These are phyloP conservation scores for Lentinus brumalis DNA, from an alignment of 768 basidiomycete genomes.

Conservation along the genomic window DNA sequence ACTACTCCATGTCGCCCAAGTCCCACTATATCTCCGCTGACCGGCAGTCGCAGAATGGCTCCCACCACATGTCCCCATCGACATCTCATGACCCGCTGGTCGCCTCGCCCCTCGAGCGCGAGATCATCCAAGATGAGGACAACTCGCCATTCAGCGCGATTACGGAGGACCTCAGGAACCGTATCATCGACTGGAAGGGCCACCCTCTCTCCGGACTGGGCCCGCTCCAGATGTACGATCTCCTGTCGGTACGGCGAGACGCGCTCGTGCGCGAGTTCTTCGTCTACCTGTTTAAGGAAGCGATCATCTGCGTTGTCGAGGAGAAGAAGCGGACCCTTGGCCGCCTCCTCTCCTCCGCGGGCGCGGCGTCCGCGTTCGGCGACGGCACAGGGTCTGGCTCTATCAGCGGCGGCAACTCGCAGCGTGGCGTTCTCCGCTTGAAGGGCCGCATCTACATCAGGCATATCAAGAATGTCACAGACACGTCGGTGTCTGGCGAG, in stretches of 20 bases:
- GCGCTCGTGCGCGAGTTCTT: slow-evolving; percentile 90
- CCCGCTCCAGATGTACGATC: slow-evolving; percentile 87
- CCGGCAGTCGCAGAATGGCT: slow-evolving; percentile 16
- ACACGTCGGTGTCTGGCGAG: slow-evolving; percentile 76
- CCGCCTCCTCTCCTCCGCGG: slow-evolving; percentile 67
- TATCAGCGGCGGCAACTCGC: slow-evolving; percentile 30
- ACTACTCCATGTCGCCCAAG: slow-evolving; percentile 16
- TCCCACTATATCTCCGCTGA: slow-evolving; percentile 9
- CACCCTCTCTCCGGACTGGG: slow-evolving; percentile 91
- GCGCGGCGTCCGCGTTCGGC: slow-evolving; percentile 46
- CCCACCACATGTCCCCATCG: slow-evolving; percentile 23
- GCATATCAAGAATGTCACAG: slow-evolving; percentile 88
- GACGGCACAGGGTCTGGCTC: slow-evolving; percentile 50
- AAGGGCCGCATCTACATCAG: slow-evolving; percentile 96
- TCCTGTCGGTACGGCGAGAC: slow-evolving; percentile 87
- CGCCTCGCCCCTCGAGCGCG: slow-evolving; percentile 10
- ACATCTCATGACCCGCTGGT: slow-evolving; percentile 16
- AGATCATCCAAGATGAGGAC: slow-evolving; percentile 41
- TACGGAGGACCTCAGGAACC: slow-evolving; percentile 84
- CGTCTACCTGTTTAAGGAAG: slow-evolving; percentile 96
- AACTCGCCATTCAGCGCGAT: slow-evolving; percentile 81
- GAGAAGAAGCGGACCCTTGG: slow-evolving; percentile 87
- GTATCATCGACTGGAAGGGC: slow-evolving; percentile 96
- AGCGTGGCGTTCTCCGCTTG: slow-evolving; percentile 67
- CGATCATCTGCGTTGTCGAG: slow-evolving; percentile 96